A percentile compares a stretch with the other conserved stretches of the same genome.
These are phyloP conservation scores for Rhizoctonia solani DNA, from an alignment of 1,284 basidiomycete species.

Conservation along the genomic window DNA sequence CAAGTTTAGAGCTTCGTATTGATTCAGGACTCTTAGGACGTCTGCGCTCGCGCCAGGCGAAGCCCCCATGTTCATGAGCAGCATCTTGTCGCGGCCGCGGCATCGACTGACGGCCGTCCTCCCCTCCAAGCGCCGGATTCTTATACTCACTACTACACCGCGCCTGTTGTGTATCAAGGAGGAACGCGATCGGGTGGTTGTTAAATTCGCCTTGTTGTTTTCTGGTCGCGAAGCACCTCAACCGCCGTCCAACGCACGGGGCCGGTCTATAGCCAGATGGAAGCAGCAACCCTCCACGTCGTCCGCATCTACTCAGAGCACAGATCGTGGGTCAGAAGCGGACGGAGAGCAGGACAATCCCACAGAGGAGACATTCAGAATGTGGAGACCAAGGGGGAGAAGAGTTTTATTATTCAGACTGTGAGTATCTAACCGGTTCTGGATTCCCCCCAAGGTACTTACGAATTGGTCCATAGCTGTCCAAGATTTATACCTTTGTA, in stretches of 20 bases:
- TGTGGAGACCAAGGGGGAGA: slow-evolving; percentile 37
- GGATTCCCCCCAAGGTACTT: background rate
- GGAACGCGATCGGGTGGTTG: slow-evolving; percentile 24
- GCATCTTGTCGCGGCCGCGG: slow-evolving; percentile 18
- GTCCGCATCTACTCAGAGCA: background rate
- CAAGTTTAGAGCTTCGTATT: background rate
- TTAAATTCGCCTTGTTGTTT: slow-evolving; percentile 18
- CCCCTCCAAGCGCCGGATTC: slow-evolving; percentile 35
- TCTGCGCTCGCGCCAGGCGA: slow-evolving; percentile 14
- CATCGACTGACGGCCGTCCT: slow-evolving; percentile 27
- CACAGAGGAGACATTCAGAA: slow-evolving; percentile 26
- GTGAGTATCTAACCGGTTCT: slow-evolving; percentile 27
- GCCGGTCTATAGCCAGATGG: slow-evolving; percentile 18
- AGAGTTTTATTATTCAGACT: slow-evolving; percentile 36
- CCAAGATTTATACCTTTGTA: slow-evolving; percentile 36
- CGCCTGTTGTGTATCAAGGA: slow-evolving; percentile 37
- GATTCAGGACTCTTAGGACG: background rate
- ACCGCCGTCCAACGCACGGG: background rate
- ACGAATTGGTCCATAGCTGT: background rate
- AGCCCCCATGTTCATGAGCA: slow-evolving; percentile 17
- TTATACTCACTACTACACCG: slow-evolving; percentile 37
- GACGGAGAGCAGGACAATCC: background rate
- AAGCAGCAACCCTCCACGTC: slow-evolving; percentile 5
- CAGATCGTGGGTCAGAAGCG: background rate
- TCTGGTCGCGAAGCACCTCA: background rate